Base-by-base conservation (phyloP, 306 rosid genomes). In the Cucumis hystrix region DNA sequence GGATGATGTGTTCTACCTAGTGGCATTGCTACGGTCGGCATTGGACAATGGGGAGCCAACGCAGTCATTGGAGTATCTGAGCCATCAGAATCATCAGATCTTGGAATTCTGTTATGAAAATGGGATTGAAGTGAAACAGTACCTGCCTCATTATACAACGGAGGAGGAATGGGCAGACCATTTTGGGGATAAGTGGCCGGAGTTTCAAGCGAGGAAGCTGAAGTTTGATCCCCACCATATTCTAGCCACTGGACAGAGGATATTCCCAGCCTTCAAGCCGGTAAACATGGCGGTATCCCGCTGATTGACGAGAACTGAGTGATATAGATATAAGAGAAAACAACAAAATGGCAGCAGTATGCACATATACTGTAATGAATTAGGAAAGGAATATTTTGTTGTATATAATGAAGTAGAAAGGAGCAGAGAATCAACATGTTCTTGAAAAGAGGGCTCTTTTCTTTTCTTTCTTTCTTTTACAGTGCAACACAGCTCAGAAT, bases 161-260 rank as follows among this genome's bases (percentile, higher is more conserved):
- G 84, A 86, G 52, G 75, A 83, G 66, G 97, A 95, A 17, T 95
- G 97, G 99, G 77, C 74, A 85, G 92, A 89, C 86, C 97, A 95
- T 86, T 95, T 88, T 28, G 99, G 97, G 0, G 89, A 92, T 78
- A 92, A 88, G 90, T 95, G 99, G 97, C 82, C 66, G 78, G 89
- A 59, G 35, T 95, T 90, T 86, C 74, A 77, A 80, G 77, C 63
- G 69, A 82, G 87, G 74, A 95, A 95, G 88, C 81, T 83, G 92
- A 79, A 83, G 85, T 92, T 85, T 21, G 97, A 95, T 66, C 99
- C 99, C 14, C 90, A 82, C 35, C 79, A 67, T 80, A 89, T 95
- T 83, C 83, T 95, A 77, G 97, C 97, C 79, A 88, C 97, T 0
- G 99, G 99, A 74, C 99, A 95, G 83, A 88, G 79, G 64, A 92